Evolutionary conservation across 179 eudicot genomes (phyloP).

Genomic region (Sideroxylon spinosum): DNA sequence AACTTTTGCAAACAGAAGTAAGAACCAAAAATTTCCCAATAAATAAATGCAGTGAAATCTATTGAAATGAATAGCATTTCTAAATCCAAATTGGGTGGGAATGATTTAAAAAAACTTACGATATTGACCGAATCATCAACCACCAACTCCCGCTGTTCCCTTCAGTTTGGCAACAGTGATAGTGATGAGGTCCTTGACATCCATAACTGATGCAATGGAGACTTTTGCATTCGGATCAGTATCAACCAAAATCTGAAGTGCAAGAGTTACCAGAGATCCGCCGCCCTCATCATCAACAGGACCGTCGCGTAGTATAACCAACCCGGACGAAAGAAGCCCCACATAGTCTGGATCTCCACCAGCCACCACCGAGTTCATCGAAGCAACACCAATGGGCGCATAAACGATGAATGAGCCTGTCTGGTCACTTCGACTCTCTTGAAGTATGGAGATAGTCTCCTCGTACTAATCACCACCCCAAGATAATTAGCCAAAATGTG

Average conservation of each 20-base stretch:
- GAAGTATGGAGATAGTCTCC: constrained; percentile 43
- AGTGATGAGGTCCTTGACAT: constrained; percentile 58
- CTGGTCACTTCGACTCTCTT: constrained; percentile 41
- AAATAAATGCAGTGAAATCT: no score
- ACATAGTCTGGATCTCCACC: constrained; percentile 51
- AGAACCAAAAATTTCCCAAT: no score
- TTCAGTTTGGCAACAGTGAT: constrained; percentile 76
- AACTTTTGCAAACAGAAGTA: no score
- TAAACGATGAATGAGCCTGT: constrained; percentile 40
- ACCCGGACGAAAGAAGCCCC: constrained; percentile 52
- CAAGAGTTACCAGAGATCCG: constrained; percentile 66
- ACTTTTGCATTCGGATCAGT: constrained; percentile 66
- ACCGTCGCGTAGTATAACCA: constrained; percentile 50
- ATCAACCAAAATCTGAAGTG: constrained; percentile 69
- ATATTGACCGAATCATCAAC: no score
- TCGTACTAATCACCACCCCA: constrained; percentile 40
- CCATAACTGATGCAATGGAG: constrained; percentile 58
- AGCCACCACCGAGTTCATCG: constrained; percentile 35
- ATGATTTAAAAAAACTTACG: no score
- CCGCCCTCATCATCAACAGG: constrained; percentile 20
- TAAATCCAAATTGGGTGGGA: no score
- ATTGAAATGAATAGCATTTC: no score
- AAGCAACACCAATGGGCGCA: constrained; percentile 36
- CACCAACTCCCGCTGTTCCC: constrained; percentile 34
- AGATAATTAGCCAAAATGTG: neutral